Conservation (phyloP, 2,329 filamentous ascomycete species). For the Aspergillus udagawae region DNA sequence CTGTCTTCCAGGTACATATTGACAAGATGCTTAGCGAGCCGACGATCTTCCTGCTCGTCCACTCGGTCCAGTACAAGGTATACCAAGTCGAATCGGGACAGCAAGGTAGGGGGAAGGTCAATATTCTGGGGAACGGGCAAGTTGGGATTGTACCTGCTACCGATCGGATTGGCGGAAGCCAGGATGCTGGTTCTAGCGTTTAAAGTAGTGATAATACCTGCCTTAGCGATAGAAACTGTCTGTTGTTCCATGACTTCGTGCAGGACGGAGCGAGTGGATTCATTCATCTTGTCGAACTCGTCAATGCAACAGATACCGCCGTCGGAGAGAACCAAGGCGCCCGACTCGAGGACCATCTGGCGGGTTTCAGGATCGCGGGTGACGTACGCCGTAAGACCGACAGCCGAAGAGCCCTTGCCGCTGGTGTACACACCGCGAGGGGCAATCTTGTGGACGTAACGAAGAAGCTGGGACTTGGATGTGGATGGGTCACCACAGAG, state of each 20-base stretch:
- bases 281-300: slow-evolving; percentile 77
- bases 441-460: slow-evolving; percentile 96
- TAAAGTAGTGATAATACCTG: slow-evolving; percentile 78
- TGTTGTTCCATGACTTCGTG: slow-evolving; percentile 82
- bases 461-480: slow-evolving; percentile 87
- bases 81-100: slow-evolving; percentile 94
- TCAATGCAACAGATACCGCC: slow-evolving; percentile 76
- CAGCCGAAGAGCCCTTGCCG: slow-evolving; percentile 70
- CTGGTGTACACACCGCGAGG: slow-evolving; percentile 78
- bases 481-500: slow-evolving; percentile 97
- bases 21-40: slow-evolving; percentile 85
- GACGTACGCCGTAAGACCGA: slow-evolving; percentile 73
- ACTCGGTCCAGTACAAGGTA: slow-evolving; percentile 94
- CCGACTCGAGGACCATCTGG: slow-evolving; percentile 70
- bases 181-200: slow-evolving; percentile 95
- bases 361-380: slow-evolving; percentile 70
- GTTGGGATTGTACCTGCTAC: slow-evolving; percentile 95
- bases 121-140: slow-evolving; percentile 97
- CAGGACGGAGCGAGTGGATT: slow-evolving; percentile 67
- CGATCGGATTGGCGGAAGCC: slow-evolving; percentile 95
- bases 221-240: slow-evolving; percentile 73
- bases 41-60: slow-evolving; percentile 83
- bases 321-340: slow-evolving; percentile 68
- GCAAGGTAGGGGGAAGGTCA: slow-evolving; percentile 87
- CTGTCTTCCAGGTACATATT: slow-evolving; percentile 96